phyloP scores from a whole-genome alignment of 1,284 basidiomycete species.

The Leccinum angustisporum region DNA sequence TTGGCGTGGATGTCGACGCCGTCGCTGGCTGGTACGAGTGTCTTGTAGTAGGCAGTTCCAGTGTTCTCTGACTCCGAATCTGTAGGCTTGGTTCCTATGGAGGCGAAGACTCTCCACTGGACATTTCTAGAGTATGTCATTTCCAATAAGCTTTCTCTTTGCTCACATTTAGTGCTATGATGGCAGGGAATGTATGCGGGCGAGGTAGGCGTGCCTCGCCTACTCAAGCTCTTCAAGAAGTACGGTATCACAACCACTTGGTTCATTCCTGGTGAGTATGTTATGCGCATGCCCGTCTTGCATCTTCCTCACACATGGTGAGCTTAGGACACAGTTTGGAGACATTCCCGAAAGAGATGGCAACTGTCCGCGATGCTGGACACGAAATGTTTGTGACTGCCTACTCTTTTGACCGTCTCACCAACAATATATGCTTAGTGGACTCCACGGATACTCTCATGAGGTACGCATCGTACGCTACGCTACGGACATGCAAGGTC shows the following conservation, averaged over 20 bases:
- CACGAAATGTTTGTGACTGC: conserved; percentile 56
- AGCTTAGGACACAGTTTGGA: conserved; percentile 64
- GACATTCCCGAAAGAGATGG: conserved; percentile 67
- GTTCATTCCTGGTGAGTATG: conserved; percentile 64
- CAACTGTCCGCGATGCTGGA: conserved; percentile 63
- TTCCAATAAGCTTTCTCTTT: neutral
- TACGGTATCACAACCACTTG: conserved; percentile 67
- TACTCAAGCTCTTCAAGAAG: conserved; percentile 73
- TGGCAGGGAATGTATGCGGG: conserved; percentile 67
- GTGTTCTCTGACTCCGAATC: conserved; percentile 1
- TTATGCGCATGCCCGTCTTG: neutral
- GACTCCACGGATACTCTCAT: conserved; percentile 76
- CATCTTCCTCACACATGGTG: neutral
- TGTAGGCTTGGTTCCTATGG: conserved; percentile 68
- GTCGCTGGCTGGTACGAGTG: conserved; percentile 57
- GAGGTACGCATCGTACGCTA: conserved; percentile 48
- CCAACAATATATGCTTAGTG: conserved; percentile 37
- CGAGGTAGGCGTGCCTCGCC: conserved; percentile 67
- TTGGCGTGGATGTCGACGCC: conserved; percentile 65
- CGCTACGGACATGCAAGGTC: neutral
- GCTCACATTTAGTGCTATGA: neutral
- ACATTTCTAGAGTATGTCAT: conserved; percentile 51
- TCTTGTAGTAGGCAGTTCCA: neutral
- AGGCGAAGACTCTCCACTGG: conserved; percentile 63
- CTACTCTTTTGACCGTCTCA: neutral